Percentiles rank a stretch among this genome's conserved stretches.
Conservation (phyloP, 495 filamentous ascomycete species). For the Aspergillus kassunensis region DNA sequence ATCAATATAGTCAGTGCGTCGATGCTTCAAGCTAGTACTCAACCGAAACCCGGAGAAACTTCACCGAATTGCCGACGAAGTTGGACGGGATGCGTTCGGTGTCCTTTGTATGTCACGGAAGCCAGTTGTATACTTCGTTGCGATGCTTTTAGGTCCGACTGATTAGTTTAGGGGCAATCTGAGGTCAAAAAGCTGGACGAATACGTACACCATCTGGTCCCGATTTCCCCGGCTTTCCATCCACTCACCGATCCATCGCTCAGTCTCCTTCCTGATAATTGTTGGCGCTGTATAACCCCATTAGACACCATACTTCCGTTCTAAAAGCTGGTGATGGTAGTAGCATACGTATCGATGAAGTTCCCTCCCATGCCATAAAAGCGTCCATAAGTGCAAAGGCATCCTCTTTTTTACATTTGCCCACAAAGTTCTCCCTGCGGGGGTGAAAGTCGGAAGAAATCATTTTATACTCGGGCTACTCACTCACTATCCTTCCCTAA, state of each 20-base stretch:
- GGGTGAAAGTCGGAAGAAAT: neutral
- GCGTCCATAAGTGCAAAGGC: conserved; percentile 9
- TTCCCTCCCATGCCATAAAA: conserved; percentile 14
- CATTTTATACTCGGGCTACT: neutral
- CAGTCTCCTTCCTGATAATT: conserved; percentile 10
- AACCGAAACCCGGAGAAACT: conserved; percentile 52
- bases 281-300: conserved; percentile 3
- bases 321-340: neutral
- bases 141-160: conserved; percentile 2
- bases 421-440: conserved; percentile 10
- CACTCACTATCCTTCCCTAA: conserved; percentile 6
- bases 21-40: conserved; percentile 53
- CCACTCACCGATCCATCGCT: conserved; percentile 17
- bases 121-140: conserved; percentile 15
- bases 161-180: neutral
- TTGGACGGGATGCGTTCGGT: conserved; percentile 32
- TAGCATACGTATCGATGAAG: conserved; percentile 16
- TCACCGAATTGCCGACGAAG: conserved; percentile 51
- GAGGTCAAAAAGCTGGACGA: neutral
- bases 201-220: conserved; percentile 15
- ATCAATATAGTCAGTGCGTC: conserved; percentile 64
- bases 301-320: neutral
- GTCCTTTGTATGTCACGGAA: conserved; percentile 1
- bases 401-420: conserved; percentile 9
- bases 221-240: conserved; percentile 13